These are phyloP conservation scores for Ceratorhiza oryzae-sativae DNA, from an alignment of 1,284 basidiomycete species.

Conservation along the genomic window DNA sequence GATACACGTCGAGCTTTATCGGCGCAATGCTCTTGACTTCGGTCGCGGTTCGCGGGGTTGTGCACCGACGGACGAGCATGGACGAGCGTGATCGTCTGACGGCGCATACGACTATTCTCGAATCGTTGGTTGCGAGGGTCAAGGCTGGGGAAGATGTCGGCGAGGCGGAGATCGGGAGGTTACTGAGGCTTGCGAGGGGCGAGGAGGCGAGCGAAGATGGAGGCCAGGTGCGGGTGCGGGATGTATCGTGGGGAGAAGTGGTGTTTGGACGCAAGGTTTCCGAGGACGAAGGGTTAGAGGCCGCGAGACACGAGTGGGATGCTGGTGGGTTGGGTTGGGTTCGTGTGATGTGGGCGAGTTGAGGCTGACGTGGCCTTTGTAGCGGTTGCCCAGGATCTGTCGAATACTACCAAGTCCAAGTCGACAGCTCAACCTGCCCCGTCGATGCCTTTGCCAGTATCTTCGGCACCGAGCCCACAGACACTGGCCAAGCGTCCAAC, in stretches of 20 bases:
- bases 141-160: conserved; percentile 55
- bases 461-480: neutral
- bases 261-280: conserved; percentile 29
- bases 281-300: conserved; percentile 3
- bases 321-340: neutral
- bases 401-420: neutral
- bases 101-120: conserved; percentile 66
- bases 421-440: neutral
- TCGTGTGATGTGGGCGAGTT: neutral
- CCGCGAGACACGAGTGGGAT: conserved; percentile 18
- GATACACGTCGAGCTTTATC: conserved; percentile 49
- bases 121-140: conserved; percentile 60
- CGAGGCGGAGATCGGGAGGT: conserved; percentile 58
- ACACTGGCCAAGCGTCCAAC: neutral
- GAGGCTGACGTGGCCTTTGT: neutral
- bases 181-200: conserved; percentile 57
- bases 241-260: conserved; percentile 33
- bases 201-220: neutral
- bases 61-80: conserved; percentile 57
- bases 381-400: conserved; percentile 10
- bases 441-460: neutral
- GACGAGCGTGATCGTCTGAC: conserved; percentile 59
- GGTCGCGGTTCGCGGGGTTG: conserved; percentile 66
- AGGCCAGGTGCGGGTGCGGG: neutral
- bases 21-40: conserved; percentile 68